Base-by-base conservation (phyloP, 805 yeast genomes). In the Metschnikowia gelsemii region DNA sequence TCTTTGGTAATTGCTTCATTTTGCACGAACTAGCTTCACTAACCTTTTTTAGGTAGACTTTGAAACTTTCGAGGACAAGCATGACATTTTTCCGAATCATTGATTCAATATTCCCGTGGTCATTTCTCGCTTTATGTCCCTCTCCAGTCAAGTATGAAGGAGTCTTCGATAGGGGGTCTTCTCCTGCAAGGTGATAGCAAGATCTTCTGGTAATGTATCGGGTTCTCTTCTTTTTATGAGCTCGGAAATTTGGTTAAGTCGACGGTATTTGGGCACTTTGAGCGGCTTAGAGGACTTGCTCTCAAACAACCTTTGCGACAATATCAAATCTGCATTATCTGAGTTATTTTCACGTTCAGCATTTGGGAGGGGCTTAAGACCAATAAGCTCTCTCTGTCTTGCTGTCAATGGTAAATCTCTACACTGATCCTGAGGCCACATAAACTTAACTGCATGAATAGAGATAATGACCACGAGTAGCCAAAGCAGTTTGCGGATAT, bases 391-490 rank as follows among this genome's bases (percentile, higher is more conserved):
- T 34, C 81, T 57, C 54, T 77, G 82, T 18, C 60, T 62, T 34
- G 61, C 64, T 8, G 63, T 70, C 45, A 77, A 63, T 2, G 80
- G 79, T 43, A 77, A 59, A 52, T 77, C 82, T 25, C 62, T 50
- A 48, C 81, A 76, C 50, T 71, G 73, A 49, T 77, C 81, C 44
- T 64, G 69, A 1, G 75, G 70, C 46, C 63, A 66, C 6, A 64
- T 18, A 12, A 74, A 48, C 32, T 54, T 57, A 28, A 63, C 45
- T 3, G 59, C 21, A 17, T 70, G 56, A 2, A 57, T 27, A 8
- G 54, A 22, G 8, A 71, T 57, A 38, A 64, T 61, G 32, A 59
- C 42, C 2, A 54, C 31, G 11, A 69, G 51, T 3, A 40, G 3
- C 53, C 51, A 50, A 37, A 45, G 46, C n/a, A 47, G 16, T 23